Evolutionary conservation across 208 protist species (phyloP).

Genomic region (Sergeia podlipaevii): DNA sequence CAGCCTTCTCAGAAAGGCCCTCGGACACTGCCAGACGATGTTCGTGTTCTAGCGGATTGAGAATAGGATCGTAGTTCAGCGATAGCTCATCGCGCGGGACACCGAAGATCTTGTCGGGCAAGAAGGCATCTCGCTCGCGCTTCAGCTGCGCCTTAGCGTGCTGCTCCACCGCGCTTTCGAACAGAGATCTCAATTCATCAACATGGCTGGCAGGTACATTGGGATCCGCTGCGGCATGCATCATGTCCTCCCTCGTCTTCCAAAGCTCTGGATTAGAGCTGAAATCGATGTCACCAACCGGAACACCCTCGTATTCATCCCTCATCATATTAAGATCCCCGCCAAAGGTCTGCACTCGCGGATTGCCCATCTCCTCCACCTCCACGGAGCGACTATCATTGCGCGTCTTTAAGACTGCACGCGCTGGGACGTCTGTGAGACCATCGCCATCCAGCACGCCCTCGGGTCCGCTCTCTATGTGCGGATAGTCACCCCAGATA

Average conservation of each 20-base stretch:
- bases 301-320: conserved; percentile 22
- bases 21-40: conserved; percentile 8
- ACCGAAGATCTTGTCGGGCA: conserved; percentile 19
- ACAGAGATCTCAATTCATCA: background rate
- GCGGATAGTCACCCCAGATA: conserved; percentile 15
- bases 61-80: conserved; percentile 21
- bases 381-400: conserved; percentile 4
- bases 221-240: background rate
- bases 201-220: background rate
- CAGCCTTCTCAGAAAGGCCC: background rate
- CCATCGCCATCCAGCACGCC: conserved; percentile 21
- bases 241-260: conserved; percentile 8
- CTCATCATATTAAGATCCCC: conserved; percentile 16
- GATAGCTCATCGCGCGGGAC: conserved; percentile 24
- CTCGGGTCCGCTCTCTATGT: conserved; percentile 18
- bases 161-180: conserved; percentile 9
- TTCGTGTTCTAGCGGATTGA: conserved; percentile 25
- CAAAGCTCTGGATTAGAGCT: conserved; percentile 11
- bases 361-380: conserved; percentile 21
- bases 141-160: conserved; percentile 16
- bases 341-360: conserved; percentile 16
- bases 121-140: conserved; percentile 24
- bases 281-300: conserved; percentile 23
- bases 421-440: conserved; percentile 16
- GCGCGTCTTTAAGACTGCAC: conserved; percentile 7